These are phyloP conservation scores for Aspergillus wentii DNA, from an alignment of 495 filamentous ascomycete genomes.

Conservation along the genomic window DNA sequence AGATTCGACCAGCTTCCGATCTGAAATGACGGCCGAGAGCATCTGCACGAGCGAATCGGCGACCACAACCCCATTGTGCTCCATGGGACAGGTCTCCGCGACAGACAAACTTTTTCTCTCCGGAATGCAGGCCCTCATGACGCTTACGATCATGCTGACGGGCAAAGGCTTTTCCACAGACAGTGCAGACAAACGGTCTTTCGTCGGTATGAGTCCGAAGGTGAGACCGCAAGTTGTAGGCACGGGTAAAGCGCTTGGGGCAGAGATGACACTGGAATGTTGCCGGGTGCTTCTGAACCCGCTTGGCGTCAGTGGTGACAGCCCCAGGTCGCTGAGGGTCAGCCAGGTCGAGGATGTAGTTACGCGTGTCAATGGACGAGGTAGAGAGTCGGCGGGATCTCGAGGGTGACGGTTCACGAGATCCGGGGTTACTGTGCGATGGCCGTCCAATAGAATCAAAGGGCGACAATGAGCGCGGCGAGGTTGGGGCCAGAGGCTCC, in stretches of 20 bases:
- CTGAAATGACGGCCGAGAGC: conserved; percentile 96
- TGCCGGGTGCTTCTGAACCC: conserved; percentile 91
- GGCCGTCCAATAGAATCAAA: conserved; percentile 36
- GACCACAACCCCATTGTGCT: conserved; percentile 85
- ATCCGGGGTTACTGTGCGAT: conserved; percentile 41
- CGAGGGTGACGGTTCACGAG: conserved; percentile 56
- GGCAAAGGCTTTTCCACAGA: conserved; percentile 94
- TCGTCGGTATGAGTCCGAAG: conserved; percentile 90
- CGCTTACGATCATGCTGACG: conserved; percentile 91
- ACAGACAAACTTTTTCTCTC: conserved; percentile 97
- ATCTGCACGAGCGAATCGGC: conserved; percentile 91
- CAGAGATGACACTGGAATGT: conserved; percentile 85
- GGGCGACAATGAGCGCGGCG: conserved; percentile 66
- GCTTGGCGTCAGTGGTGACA: conserved; percentile 56
- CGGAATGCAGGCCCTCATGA: conserved; percentile 85
- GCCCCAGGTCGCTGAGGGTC: conserved; percentile 80
- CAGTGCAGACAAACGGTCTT: conserved; percentile 88
- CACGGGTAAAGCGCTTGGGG: conserved; percentile 82
- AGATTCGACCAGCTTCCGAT: conserved; percentile 89
- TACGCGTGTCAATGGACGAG: conserved; percentile 77
- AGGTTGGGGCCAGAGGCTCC: conserved; percentile 37
- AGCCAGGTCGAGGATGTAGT: conserved; percentile 88
- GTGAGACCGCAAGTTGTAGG: conserved; percentile 89
- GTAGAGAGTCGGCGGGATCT: conserved; percentile 77
- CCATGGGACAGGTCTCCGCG: conserved; percentile 80